A percentile compares a stretch with the other conserved stretches of the same genome.
These are phyloP conservation scores for Trichoderma virens DNA, from an alignment of 495 filamentous ascomycete genomes.

Conservation along the genomic window DNA sequence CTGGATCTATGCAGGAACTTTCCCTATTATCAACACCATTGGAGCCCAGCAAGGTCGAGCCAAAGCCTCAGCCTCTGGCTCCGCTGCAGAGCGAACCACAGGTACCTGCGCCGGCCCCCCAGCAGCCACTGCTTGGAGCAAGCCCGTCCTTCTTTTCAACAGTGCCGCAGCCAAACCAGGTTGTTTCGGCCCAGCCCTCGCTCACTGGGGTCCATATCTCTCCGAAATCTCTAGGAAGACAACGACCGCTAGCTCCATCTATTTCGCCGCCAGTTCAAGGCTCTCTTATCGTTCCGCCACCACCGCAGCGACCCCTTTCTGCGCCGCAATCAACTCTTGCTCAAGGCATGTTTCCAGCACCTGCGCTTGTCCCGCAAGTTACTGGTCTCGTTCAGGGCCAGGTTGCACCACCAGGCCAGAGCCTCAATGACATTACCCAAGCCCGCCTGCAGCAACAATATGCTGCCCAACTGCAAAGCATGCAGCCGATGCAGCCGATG, in stretches of 20 bases:
- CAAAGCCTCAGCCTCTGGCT: slow-evolving; percentile 39
- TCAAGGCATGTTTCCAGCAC: slow-evolving; percentile 57
- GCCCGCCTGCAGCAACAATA: slow-evolving; percentile 55
- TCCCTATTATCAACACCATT: slow-evolving; percentile 68
- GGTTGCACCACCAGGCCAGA: slow-evolving; percentile 67
- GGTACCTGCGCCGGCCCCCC: slow-evolving; percentile 39
- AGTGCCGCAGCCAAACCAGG: slow-evolving; percentile 24
- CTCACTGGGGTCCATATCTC: slow-evolving; percentile 34
- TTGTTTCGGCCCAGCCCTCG: not conserved
- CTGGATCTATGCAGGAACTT: slow-evolving; percentile 70
- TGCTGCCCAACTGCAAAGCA: slow-evolving; percentile 23
- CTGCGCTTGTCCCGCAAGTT: slow-evolving; percentile 75
- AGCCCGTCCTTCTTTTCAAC: slow-evolving; percentile 43
- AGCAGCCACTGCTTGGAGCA: slow-evolving; percentile 38
- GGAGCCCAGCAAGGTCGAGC: slow-evolving; percentile 52
- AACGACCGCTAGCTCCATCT: slow-evolving; percentile 67
- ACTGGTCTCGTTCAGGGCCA: slow-evolving; percentile 58
- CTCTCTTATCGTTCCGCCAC: slow-evolving; percentile 65
- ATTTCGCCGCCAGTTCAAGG: slow-evolving; percentile 44
- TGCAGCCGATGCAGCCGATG: slow-evolving; percentile 20
- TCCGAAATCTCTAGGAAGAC: slow-evolving; percentile 43
- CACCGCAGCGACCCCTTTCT: slow-evolving; percentile 75
- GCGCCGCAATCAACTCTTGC: slow-evolving; percentile 80
- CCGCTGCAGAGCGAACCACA: slow-evolving; percentile 32
- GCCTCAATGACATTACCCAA: slow-evolving; percentile 61